Evolutionary conservation across 2,329 filamentous ascomycete genomes (phyloP).

Genomic region (Clonostachys sp.): DNA sequence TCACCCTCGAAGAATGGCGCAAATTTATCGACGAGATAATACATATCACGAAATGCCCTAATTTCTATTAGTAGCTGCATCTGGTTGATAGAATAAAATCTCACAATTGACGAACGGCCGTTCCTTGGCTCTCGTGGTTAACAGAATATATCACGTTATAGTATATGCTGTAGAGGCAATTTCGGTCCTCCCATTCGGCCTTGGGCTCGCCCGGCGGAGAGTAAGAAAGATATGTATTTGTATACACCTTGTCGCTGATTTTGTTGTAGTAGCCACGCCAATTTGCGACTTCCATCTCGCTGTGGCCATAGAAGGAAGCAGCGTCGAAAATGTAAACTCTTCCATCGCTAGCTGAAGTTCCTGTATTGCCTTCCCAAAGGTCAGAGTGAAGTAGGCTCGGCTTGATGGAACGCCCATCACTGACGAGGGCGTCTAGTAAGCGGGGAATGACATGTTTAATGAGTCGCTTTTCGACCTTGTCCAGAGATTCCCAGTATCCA

Average conservation of each 20-base stretch:
- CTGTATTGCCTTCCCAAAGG: constrained; percentile 33
- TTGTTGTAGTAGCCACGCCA: constrained; percentile 3
- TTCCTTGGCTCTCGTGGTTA: not conserved
- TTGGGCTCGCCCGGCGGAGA: not conserved
- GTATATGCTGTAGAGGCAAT: not conserved
- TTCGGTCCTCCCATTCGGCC: not conserved
- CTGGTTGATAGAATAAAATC: too few species aligned
- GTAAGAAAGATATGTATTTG: not conserved
- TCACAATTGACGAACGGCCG: too few species aligned
- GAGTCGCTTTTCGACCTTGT: constrained; percentile 6
- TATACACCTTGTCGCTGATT: not conserved
- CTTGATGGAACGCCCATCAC: constrained; percentile 16
- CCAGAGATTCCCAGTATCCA: constrained; percentile 6
- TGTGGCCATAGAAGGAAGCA: constrained; percentile 33
- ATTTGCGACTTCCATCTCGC: constrained; percentile 18
- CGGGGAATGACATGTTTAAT: constrained; percentile 18
- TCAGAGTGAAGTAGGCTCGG: constrained; percentile 39
- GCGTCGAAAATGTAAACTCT: constrained; percentile 31
- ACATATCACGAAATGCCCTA: too few species aligned
- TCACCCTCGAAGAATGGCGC: too few species aligned
- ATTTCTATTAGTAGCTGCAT: too few species aligned
- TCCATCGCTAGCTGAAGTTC: constrained; percentile 17
- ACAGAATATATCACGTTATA: not conserved
- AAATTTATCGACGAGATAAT: too few species aligned
- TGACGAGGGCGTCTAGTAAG: constrained; percentile 18